Evolutionary conservation across 345 rosid species (phyloP).

Genomic region (Salix arbutifolia): DNA sequence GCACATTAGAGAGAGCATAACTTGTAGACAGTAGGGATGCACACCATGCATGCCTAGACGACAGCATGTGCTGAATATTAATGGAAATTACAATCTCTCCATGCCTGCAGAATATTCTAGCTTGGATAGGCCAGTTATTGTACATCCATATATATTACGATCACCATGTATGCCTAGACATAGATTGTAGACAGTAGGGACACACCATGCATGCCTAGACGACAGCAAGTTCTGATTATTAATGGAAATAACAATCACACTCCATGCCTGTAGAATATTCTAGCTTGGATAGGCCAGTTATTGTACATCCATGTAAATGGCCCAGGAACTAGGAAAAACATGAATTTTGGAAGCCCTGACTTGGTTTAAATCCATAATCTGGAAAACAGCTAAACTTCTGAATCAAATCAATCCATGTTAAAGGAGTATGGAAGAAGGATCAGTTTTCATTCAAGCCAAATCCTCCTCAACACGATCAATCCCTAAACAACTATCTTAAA

Average conservation of each 20-base stretch:
- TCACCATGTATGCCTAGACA: too few species aligned
- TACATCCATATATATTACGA: neutral
- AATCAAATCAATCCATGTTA: neutral
- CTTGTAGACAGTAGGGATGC: neutral
- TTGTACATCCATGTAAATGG: neutral
- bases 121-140: neutral
- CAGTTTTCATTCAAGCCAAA: neutral
- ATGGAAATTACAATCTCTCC: neutral
- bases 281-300: neutral
- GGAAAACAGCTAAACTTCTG: neutral
- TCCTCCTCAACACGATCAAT: neutral
- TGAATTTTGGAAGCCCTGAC: neutral
- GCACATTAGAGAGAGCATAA: conserved; percentile 16
- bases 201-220: too few species aligned
- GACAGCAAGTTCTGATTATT: too few species aligned
- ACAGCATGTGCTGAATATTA: too few species aligned
- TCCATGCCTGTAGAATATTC: neutral
- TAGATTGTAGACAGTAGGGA: too few species aligned
- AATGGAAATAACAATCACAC: neutral
- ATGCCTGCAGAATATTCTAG: neutral
- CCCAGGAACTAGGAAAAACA: neutral
- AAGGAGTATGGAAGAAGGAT: neutral
- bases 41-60: neutral
- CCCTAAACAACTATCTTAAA: neutral
- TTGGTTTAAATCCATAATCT: neutral